Percentiles rank a stretch among this genome's conserved stretches.
Conservation (phyloP, 2,329 filamentous ascomycete species). For the Orbilia blumenaviensis region DNA sequence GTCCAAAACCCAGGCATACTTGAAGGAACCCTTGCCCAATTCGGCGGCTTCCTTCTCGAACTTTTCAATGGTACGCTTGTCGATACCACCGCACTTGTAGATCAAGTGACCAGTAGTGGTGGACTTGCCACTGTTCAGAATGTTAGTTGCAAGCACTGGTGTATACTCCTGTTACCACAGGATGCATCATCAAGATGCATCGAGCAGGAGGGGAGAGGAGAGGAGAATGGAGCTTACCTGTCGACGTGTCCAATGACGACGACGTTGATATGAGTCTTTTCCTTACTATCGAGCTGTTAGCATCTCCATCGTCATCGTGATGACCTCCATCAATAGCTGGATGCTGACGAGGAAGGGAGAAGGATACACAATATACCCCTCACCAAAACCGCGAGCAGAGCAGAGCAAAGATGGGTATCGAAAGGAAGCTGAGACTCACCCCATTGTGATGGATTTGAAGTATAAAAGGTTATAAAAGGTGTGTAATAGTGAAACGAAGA, state of each 20-base stretch:
- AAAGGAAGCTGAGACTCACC: constrained; percentile 58
- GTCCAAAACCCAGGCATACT: constrained; percentile 99
- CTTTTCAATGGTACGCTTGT: constrained; percentile 99
- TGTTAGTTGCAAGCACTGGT: constrained; percentile 58
- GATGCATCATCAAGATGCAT: neutral
- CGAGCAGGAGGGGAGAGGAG: neutral
- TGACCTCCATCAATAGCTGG: too few relatives aligned
- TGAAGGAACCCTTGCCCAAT: constrained; percentile 99
- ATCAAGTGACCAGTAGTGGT: constrained; percentile 97
- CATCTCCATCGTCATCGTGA: neutral
- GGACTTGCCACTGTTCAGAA: constrained; percentile 86
- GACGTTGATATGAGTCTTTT: constrained; percentile 88
- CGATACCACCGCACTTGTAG: constrained; percentile 99
- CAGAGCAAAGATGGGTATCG: neutral
- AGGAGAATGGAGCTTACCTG: constrained; percentile 30
- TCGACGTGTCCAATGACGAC: constrained; percentile 78
- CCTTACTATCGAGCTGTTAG: constrained; percentile 72
- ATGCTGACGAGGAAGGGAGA: neutral
- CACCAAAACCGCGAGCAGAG: neutral
- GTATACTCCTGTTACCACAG: constrained; percentile 53
- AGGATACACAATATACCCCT: too few relatives aligned
- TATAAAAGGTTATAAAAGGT: constrained; percentile 41
- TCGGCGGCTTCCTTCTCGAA: constrained; percentile 99
- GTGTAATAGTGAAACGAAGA: constrained; percentile 19
- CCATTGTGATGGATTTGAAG: constrained; percentile 61